These are phyloP conservation scores for Talaromyces thailandensis DNA, from an alignment of 495 filamentous ascomycete species.

Conservation along the genomic window DNA sequence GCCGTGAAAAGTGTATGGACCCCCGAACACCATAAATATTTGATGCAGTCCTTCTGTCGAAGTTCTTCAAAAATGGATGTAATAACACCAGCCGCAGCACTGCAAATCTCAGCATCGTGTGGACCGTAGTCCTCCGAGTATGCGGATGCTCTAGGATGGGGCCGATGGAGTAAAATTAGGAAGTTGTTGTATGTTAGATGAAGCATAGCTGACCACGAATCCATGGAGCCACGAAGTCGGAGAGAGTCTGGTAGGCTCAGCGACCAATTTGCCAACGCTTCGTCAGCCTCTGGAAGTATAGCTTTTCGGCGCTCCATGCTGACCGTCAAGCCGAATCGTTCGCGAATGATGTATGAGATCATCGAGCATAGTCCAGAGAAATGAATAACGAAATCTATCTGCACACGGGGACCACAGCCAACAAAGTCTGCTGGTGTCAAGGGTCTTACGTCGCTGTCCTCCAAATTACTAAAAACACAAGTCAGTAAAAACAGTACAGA, in stretches of 20 bases:
- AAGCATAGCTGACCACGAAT: constrained; percentile 40
- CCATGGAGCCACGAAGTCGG: constrained; percentile 34
- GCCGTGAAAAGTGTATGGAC: constrained; percentile 40
- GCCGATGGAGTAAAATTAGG: constrained; percentile 41
- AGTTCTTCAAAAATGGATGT: constrained; percentile 41
- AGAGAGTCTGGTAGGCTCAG: constrained; percentile 34
- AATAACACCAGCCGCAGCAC: constrained; percentile 37
- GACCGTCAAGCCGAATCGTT: constrained; percentile 31
- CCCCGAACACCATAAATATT: constrained; percentile 38
- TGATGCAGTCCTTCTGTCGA: constrained; percentile 38
- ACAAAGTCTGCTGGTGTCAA: constrained; percentile 37
- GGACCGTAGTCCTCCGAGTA: constrained; percentile 37
- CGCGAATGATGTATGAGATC: constrained; percentile 36
- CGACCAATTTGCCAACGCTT: constrained; percentile 37
- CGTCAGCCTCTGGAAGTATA: constrained; percentile 36
- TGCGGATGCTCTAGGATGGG: constrained; percentile 34
- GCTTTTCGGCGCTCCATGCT: constrained; percentile 32
- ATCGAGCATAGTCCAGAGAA: constrained; percentile 38
- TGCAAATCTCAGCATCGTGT: constrained; percentile 38
- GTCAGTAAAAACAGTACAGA: neutral
- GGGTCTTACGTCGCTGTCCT: constrained; percentile 39
- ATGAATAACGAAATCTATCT: constrained; percentile 35
- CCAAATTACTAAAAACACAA: constrained; percentile 25
- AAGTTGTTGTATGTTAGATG: constrained; percentile 44
- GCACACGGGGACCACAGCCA: constrained; percentile 32